Percentiles rank a stretch among this genome's conserved stretches.
Evolutionary conservation across 2,329 filamentous ascomycete species (phyloP).

Genomic region (Botryotinia narcissicola): DNA sequence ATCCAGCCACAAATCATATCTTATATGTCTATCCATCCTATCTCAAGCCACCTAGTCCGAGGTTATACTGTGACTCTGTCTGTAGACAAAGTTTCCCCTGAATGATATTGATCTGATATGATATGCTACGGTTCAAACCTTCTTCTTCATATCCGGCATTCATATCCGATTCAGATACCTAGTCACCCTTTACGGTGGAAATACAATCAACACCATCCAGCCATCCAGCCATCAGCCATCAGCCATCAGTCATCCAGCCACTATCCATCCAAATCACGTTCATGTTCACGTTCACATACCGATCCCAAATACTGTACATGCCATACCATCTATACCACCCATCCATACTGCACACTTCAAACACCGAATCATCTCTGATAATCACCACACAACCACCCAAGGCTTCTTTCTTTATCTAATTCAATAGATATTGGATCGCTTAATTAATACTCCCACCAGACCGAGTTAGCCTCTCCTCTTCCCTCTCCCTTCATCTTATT

Average conservation of each 20-base stretch:
- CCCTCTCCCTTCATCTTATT: background rate
- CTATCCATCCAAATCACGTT: background rate
- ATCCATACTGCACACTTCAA: background rate
- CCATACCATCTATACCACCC: no score
- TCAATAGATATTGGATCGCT: conserved; percentile 1
- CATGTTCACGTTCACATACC: background rate
- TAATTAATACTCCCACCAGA: background rate
- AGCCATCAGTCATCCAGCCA: no score
- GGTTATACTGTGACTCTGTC: background rate
- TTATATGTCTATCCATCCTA: background rate
- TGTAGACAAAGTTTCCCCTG: background rate
- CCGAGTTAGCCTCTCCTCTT: background rate
- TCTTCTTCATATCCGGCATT: background rate
- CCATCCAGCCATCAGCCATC: no score
- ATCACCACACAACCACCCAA: background rate
- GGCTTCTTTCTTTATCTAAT: conserved; percentile 2
- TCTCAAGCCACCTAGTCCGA: background rate
- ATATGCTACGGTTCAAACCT: background rate
- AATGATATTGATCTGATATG: background rate
- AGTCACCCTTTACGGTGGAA: background rate
- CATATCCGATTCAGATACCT: background rate
- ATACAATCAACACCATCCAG: background rate
- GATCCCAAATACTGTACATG: no score
- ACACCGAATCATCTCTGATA: background rate
- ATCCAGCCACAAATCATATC: background rate